Conservation (phyloP, 1,139 yeast genomes). For the Lodderomyces theae region DNA sequence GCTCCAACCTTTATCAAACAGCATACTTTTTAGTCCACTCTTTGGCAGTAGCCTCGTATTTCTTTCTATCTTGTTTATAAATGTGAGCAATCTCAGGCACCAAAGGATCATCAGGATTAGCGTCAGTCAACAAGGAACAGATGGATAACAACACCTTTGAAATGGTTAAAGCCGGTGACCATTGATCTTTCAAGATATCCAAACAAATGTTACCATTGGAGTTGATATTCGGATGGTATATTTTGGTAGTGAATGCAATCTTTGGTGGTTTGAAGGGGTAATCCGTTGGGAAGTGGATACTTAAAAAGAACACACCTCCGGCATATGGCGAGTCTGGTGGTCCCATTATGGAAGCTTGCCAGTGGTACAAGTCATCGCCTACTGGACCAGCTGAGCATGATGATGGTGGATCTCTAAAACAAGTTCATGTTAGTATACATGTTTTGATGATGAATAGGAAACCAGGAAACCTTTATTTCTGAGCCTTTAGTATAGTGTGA, state of each 20-base stretch:
- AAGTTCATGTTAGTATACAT: conserved; percentile 29
- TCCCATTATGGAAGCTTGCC: conserved; percentile 98
- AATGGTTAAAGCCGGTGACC: conserved; percentile 90
- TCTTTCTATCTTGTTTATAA: conserved; percentile 90
- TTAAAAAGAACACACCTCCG: conserved; percentile 87
- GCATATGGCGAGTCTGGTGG: conserved; percentile 93
- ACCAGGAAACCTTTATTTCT: background rate
- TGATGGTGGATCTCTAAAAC: conserved; percentile 90
- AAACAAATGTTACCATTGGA: conserved; percentile 84
- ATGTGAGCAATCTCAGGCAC: conserved; percentile 98
- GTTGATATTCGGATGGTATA: conserved; percentile 89
- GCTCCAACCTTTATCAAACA: conserved; percentile 55
- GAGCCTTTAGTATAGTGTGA: too few relatives aligned
- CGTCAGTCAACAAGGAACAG: conserved; percentile 90
- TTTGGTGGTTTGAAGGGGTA: conserved; percentile 94
- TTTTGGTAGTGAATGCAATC: conserved; percentile 85
- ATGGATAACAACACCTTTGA: conserved; percentile 86
- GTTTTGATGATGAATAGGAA: background rate
- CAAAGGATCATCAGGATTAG: conserved; percentile 98
- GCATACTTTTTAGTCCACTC: conserved; percentile 99
- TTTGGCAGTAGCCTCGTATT: conserved; percentile 95
- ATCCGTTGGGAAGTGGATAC: conserved; percentile 92
- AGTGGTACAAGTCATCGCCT: conserved; percentile 92
- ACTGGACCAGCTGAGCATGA: conserved; percentile 99
- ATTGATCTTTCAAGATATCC: conserved; percentile 82